These are phyloP conservation scores for Trichoderma asperelloides DNA, from an alignment of 495 filamentous ascomycete genomes.

Conservation along the genomic window DNA sequence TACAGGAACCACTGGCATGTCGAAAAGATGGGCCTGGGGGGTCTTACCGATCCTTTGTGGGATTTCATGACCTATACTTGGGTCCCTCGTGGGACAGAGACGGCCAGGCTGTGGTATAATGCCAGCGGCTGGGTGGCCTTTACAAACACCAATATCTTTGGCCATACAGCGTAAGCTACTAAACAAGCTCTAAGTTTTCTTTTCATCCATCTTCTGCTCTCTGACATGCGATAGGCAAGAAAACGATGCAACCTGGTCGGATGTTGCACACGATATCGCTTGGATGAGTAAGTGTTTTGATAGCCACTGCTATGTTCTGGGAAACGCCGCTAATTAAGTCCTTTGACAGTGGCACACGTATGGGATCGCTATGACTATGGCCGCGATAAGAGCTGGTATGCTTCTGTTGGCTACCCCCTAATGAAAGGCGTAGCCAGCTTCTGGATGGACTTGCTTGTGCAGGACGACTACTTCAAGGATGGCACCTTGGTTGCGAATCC, in stretches of 20 bases:
- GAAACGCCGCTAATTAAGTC: background rate
- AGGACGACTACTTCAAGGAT: slow-evolving; percentile 40
- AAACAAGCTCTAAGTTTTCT: no score
- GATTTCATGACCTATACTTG: slow-evolving; percentile 44
- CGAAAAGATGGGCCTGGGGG: slow-evolving; percentile 10
- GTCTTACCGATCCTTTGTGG: slow-evolving; percentile 24
- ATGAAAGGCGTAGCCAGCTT: slow-evolving; percentile 39
- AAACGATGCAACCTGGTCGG: background rate
- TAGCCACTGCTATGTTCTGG: background rate
- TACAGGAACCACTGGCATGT: slow-evolving; percentile 18
- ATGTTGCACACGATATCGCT: background rate
- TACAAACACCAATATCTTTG: slow-evolving; percentile 30
- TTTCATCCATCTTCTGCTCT: background rate
- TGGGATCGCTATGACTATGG: slow-evolving; percentile 41
- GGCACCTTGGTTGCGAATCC: slow-evolving; percentile 41
- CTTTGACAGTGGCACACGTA: slow-evolving; percentile 35
- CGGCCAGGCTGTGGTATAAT: slow-evolving; percentile 38
- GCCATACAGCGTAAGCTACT: slow-evolving; percentile 25
- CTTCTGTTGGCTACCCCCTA: slow-evolving; percentile 34
- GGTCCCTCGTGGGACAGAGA: slow-evolving; percentile 41
- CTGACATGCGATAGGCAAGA: background rate
- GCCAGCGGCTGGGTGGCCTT: slow-evolving; percentile 37
- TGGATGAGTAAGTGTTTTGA: background rate
- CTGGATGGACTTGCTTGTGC: slow-evolving; percentile 37
- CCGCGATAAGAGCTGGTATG: slow-evolving; percentile 33